Evolutionary conservation across 179 eudicot genomes (phyloP).

Genomic region (Dionaea muscipula): DNA sequence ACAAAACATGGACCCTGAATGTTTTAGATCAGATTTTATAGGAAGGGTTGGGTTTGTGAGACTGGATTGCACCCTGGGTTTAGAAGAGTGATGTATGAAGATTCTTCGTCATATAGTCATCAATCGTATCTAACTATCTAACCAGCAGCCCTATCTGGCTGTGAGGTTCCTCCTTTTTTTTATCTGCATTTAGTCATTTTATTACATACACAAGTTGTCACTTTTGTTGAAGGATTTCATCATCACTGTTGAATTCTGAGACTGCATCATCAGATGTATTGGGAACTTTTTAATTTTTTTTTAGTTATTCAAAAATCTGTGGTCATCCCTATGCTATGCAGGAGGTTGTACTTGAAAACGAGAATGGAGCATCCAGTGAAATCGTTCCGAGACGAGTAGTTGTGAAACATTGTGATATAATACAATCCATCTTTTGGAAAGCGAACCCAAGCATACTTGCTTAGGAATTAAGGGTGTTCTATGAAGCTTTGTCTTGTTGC

Average conservation of each 20-base stretch:
- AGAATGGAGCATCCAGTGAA: slow-evolving; percentile 13
- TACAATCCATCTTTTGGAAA: slow-evolving; percentile 55
- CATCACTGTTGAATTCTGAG: not conserved
- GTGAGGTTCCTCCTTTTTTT: not conserved
- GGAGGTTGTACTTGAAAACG: slow-evolving; percentile 17
- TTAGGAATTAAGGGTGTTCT: too few relatives aligned
- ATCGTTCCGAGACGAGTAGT: slow-evolving; percentile 27
- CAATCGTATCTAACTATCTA: too few relatives aligned
- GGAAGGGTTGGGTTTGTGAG: not conserved
- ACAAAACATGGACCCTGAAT: too few relatives aligned
- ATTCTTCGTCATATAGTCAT: too few relatives aligned
- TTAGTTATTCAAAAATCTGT: too few relatives aligned
- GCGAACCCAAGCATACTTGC: slow-evolving; percentile 47
- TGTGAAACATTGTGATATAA: slow-evolving; percentile 55
- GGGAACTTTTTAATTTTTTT: too few relatives aligned
- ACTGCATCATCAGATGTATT: too few relatives aligned
- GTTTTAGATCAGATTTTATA: too few relatives aligned
- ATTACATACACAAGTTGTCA: not conserved
- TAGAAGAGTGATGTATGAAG: too few relatives aligned
- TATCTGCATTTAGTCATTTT: not conserved
- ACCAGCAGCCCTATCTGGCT: not conserved
- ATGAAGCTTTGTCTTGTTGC: too few relatives aligned
- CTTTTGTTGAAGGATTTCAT: not conserved
- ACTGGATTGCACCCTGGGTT: too few relatives aligned
- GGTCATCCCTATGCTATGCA: too few relatives aligned